Conservation (phyloP, 148 eudicot genomes). For the Pharnaceum exiguum region DNA sequence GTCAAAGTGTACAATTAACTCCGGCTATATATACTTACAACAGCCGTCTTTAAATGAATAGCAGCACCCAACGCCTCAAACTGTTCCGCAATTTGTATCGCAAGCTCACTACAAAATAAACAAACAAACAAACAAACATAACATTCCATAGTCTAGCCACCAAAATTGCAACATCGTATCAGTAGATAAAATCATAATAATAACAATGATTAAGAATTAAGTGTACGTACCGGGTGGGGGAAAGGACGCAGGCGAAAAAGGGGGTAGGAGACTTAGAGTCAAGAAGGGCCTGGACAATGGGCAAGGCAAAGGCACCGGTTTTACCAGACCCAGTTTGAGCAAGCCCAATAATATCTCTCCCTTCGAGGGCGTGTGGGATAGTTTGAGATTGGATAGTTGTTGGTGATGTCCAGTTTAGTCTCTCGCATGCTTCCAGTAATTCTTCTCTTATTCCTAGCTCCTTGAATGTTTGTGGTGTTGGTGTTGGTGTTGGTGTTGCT, state of each 20-base stretch:
- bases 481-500: too few relatives aligned
- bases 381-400: conserved; percentile 72
- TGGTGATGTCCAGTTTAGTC: conserved; percentile 60
- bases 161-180: too few relatives aligned
- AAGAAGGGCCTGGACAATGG: conserved; percentile 69
- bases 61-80: conserved; percentile 89
- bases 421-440: conserved; percentile 63
- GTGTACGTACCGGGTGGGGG: conserved; percentile 62
- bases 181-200: too few relatives aligned
- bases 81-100: conserved; percentile 91
- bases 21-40: conserved; percentile 72
- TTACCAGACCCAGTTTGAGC: conserved; percentile 98
- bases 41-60: conserved; percentile 73
- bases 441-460: conserved; percentile 66
- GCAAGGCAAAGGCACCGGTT: conserved; percentile 91
- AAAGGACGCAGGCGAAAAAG: conserved; percentile 77
- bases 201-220: too few relatives aligned
- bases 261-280: conserved; percentile 43
- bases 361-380: too few relatives aligned
- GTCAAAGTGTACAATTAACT: not conserved
- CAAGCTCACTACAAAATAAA: conserved; percentile 94
- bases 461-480: conserved; percentile 60
- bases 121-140: too few relatives aligned
- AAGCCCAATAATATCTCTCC: conserved; percentile 87
- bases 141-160: too few relatives aligned